A percentile compares a stretch with the other conserved stretches of the same genome.
phyloP scores from a whole-genome alignment of 352 stramenopile species.

The Discostella stelligera region DNA sequence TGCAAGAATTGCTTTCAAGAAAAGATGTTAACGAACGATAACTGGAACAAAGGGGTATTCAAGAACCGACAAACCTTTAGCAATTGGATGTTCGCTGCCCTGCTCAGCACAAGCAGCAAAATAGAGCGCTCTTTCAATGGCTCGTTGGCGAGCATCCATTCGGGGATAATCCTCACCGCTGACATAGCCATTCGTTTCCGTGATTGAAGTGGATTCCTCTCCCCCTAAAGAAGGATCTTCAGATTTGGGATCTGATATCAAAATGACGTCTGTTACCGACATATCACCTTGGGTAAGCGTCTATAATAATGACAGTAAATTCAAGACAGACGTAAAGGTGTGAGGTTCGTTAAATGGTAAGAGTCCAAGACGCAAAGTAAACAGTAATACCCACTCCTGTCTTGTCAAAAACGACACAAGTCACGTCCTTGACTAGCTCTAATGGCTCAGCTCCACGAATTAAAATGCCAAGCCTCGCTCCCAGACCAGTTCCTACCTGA shows the following conservation, averaged over 20 bases:
- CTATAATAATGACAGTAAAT: neutral
- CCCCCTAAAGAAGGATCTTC: neutral
- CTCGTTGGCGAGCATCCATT: slow-evolving; percentile 14
- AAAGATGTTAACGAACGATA: slow-evolving; percentile 3
- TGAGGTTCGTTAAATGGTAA: neutral
- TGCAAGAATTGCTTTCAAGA: slow-evolving; percentile 42
- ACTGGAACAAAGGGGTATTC: neutral
- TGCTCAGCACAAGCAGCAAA: slow-evolving; percentile 90
- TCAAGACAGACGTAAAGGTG: neutral
- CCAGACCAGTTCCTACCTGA: slow-evolving; percentile 94
- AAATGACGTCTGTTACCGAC: slow-evolving; percentile 59
- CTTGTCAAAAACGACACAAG: slow-evolving; percentile 99
- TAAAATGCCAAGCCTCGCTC: slow-evolving; percentile 93
- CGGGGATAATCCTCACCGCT: neutral
- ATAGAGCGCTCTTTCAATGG: slow-evolving; percentile 61
- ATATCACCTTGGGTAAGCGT: slow-evolving; percentile 56
- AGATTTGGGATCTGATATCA: slow-evolving; percentile 47
- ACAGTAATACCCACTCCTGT: slow-evolving; percentile 87
- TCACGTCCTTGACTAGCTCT: slow-evolving; percentile 83
- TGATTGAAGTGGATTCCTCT: neutral
- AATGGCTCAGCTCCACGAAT: slow-evolving; percentile 94
- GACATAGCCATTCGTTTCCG: slow-evolving; percentile 8
- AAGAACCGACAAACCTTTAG: slow-evolving; percentile 90
- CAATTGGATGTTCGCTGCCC: slow-evolving; percentile 92
- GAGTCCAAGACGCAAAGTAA: neutral